Evolutionary conservation across 2,329 filamentous ascomycete genomes (phyloP).

Genomic region (Nakataea oryzae): DNA sequence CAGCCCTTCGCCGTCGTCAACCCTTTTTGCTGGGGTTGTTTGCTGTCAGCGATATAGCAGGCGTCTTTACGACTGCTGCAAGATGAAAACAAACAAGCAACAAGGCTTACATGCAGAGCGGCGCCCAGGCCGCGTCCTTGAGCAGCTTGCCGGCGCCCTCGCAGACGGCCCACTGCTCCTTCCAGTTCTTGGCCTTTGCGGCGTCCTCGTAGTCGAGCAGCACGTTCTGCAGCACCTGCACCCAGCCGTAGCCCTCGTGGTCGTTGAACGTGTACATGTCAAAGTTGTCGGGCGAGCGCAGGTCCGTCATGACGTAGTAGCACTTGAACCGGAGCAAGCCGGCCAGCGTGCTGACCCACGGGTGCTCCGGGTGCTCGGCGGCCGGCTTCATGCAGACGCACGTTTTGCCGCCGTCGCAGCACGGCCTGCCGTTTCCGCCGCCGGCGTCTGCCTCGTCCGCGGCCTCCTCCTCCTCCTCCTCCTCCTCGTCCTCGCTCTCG

Average conservation of each 20-base stretch:
- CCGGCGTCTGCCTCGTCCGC: constrained; percentile 9
- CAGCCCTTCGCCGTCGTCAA: constrained; percentile 17
- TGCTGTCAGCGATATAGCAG: background rate
- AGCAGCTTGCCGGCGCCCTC: constrained; percentile 23
- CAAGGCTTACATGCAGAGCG: constrained; percentile 11
- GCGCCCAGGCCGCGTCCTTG: constrained; percentile 5
- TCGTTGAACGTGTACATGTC: constrained; percentile 32
- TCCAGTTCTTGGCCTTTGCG: constrained; percentile 16
- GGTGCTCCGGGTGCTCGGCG: constrained; percentile 19
- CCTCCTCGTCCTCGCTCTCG: constrained; percentile 9
- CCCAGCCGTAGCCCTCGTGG: constrained; percentile 23
- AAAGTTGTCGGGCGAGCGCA: constrained; percentile 26
- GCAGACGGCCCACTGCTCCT: constrained; percentile 27
- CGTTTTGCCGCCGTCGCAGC: constrained; percentile 15
- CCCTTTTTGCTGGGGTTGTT: constrained; percentile 7
- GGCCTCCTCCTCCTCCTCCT: constrained; percentile 5
- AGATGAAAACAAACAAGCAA: background rate
- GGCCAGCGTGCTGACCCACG: constrained; percentile 19
- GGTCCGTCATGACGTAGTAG: constrained; percentile 8
- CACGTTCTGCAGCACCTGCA: constrained; percentile 32
- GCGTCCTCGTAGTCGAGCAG: constrained; percentile 24
- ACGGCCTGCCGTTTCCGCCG: constrained; percentile 1
- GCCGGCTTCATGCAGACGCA: constrained; percentile 21
- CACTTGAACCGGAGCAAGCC: constrained; percentile 19
- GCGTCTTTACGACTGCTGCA: background rate